Evolutionary conservation across 2,329 filamentous ascomycete species (phyloP).

Genomic region (Nannizziopsis arthrosporioides): DNA sequence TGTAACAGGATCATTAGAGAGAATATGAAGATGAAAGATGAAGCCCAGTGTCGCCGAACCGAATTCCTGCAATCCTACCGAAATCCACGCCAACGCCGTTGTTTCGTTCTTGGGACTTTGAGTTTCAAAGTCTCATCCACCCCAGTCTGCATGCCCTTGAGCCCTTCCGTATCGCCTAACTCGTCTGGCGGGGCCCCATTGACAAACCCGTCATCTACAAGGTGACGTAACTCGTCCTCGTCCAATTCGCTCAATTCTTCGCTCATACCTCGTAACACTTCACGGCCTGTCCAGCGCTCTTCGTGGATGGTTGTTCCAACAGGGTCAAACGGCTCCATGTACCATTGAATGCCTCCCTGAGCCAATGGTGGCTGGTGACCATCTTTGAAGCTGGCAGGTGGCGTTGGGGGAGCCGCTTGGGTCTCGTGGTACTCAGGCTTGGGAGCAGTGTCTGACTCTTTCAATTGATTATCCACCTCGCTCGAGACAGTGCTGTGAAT

Average conservation of each 20-base stretch:
- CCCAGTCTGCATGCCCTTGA: not conserved
- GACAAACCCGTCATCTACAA: slow-evolving; percentile 43
- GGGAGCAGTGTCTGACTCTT: slow-evolving; percentile 20
- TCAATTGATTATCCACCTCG: slow-evolving; percentile 13
- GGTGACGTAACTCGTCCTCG: slow-evolving; percentile 71
- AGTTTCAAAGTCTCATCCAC: slow-evolving; percentile 7
- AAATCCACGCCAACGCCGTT: slow-evolving; percentile 25
- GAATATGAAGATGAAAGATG: not conserved
- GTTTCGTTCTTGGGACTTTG: slow-evolving; percentile 23
- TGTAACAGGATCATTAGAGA: not conserved
- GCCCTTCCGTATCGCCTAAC: not conserved
- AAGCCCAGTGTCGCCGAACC: not conserved
- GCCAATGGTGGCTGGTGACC: slow-evolving; percentile 43
- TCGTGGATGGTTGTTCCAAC: slow-evolving; percentile 67
- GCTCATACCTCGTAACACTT: slow-evolving; percentile 61
- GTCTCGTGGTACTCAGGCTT: slow-evolving; percentile 37
- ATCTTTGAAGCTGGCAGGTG: slow-evolving; percentile 29
- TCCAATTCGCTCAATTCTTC: slow-evolving; percentile 87
- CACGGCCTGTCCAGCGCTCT: slow-evolving; percentile 61
- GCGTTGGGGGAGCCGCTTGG: slow-evolving; percentile 28
- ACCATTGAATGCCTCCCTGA: slow-evolving; percentile 77
- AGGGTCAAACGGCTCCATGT: slow-evolving; percentile 68
- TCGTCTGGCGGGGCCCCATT: slow-evolving; percentile 8
- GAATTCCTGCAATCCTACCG: slow-evolving; percentile 12
- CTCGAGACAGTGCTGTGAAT: not conserved